Evolutionary conservation across 1,284 basidiomycete species (phyloP).

Genomic region (Mycena citricolor): DNA sequence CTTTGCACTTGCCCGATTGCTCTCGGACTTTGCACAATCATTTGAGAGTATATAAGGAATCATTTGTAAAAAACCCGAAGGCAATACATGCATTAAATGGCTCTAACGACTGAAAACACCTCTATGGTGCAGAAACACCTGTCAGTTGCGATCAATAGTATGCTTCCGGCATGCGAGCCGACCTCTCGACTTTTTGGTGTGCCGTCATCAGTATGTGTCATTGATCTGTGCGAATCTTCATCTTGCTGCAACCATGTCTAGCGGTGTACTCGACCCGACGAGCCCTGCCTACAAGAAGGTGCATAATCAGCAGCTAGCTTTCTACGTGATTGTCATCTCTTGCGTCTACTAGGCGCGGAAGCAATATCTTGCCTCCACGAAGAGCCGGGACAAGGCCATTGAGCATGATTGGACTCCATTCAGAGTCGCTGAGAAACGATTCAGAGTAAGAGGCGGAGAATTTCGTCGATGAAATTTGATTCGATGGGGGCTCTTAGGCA

Average conservation of each 20-base stretch:
- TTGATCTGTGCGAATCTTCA: too few relatives aligned
- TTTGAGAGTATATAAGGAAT: too few relatives aligned
- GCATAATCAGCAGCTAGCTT: neutral
- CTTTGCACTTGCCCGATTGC: too few relatives aligned
- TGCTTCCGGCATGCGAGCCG: slow-evolving; percentile 3
- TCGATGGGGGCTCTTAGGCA: slow-evolving; percentile 28
- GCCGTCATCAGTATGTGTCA: too few relatives aligned
- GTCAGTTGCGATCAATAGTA: too few relatives aligned
- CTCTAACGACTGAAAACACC: too few relatives aligned
- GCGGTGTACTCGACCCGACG: slow-evolving; percentile 39
- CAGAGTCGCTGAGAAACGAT: slow-evolving; percentile 72
- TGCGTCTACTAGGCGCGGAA: slow-evolving; percentile 40
- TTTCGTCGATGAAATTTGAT: neutral
- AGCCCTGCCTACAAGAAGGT: slow-evolving; percentile 60
- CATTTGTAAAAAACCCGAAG: too few relatives aligned
- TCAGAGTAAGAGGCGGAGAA: slow-evolving; percentile 42
- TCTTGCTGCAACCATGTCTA: slow-evolving; percentile 11
- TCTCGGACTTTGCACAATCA: too few relatives aligned
- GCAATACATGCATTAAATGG: too few relatives aligned
- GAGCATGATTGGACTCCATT: slow-evolving; percentile 68
- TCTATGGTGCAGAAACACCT: too few relatives aligned
- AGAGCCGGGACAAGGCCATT: slow-evolving; percentile 42
- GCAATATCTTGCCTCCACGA: slow-evolving; percentile 59
- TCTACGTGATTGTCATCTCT: too few relatives aligned
- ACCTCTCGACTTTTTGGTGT: slow-evolving; percentile 1